These are phyloP conservation scores for Pichia rugopelliculosa DNA, from an alignment of 805 yeast genomes.

Conservation along the genomic window DNA sequence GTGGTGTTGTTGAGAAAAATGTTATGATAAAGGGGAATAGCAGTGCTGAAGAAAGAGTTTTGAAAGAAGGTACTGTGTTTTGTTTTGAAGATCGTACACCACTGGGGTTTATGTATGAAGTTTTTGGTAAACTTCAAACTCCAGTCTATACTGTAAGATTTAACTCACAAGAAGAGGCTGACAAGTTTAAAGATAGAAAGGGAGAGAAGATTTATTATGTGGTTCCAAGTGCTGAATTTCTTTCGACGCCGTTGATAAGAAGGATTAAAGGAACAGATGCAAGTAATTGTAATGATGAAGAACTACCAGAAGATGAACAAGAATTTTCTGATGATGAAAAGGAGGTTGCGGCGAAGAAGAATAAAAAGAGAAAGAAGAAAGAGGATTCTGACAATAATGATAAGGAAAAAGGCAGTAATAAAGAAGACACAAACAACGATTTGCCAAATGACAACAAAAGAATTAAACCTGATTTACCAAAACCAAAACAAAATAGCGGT, in stretches of 20 bases:
- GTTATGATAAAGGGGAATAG: slow-evolving; percentile 61
- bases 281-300: slow-evolving; percentile 91
- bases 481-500: background rate
- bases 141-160: slow-evolving; percentile 79
- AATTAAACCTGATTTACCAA: background rate
- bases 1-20: slow-evolving; percentile 62
- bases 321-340: slow-evolving; percentile 93
- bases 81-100: slow-evolving; percentile 66
- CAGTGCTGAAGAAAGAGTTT: slow-evolving; percentile 79
- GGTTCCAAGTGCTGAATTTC: slow-evolving; percentile 72
- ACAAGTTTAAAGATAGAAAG: slow-evolving; percentile 36
- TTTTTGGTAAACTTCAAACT: slow-evolving; percentile 76
- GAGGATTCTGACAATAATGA: slow-evolving; percentile 9
- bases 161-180: slow-evolving; percentile 41
- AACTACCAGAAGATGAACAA: slow-evolving; percentile 84
- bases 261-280: slow-evolving; percentile 86
- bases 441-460: background rate
- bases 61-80: slow-evolving; percentile 73
- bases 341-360: slow-evolving; percentile 63
- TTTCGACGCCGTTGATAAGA: slow-evolving; percentile 66
- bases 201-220: slow-evolving; percentile 66
- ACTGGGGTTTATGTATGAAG: slow-evolving; percentile 77
- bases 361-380: slow-evolving; percentile 53
- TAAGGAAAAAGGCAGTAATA: no score
- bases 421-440: background rate